Evolutionary conservation across 805 yeast species (phyloP).

Genomic region (Wickerhamomyces bisporus): DNA sequence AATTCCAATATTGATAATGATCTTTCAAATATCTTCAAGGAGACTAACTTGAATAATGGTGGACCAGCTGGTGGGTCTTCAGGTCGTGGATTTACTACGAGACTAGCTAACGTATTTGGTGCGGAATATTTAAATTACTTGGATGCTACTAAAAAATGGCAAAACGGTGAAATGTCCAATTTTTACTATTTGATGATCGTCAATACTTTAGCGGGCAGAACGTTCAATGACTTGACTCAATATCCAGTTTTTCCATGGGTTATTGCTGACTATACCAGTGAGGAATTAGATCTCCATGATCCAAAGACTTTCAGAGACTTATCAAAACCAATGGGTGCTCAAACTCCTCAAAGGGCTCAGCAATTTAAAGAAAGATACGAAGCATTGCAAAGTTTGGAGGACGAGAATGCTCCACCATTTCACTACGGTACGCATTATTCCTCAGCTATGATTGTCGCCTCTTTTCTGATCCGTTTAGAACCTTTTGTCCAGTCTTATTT

Average conservation of each 20-base stretch:
- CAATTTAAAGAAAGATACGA: conserved; percentile 69
- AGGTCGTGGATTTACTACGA: conserved; percentile 33
- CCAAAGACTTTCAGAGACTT: conserved; percentile 67
- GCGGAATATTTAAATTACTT: conserved; percentile 30
- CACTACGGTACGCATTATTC: conserved; percentile 94
- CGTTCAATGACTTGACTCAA: conserved; percentile 84
- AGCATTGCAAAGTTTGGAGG: conserved; percentile 59
- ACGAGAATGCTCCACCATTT: conserved; percentile 63
- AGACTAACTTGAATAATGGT: conserved; percentile 34
- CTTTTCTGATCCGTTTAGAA: conserved; percentile 67
- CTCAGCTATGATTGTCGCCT: conserved; percentile 88
- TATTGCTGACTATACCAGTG: conserved; percentile 73
- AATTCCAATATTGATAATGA: conserved; percentile 50
- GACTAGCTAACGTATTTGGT: conserved; percentile 42
- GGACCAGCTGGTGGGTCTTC: conserved; percentile 26
- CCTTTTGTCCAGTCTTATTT: conserved; percentile 81
- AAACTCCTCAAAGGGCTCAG: conserved; percentile 49
- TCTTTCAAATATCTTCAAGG: conserved; percentile 46
- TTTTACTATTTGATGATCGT: conserved; percentile 76
- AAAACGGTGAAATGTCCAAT: conserved; percentile 71
- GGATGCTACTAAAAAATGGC: conserved; percentile 67
- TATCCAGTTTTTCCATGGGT: conserved; percentile 94
- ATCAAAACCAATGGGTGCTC: conserved; percentile 92
- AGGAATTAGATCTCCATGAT: conserved; percentile 57
- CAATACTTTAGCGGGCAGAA: conserved; percentile 82